Conservation (phyloP, 208 protist species). For the Leishmania aethiopica region DNA sequence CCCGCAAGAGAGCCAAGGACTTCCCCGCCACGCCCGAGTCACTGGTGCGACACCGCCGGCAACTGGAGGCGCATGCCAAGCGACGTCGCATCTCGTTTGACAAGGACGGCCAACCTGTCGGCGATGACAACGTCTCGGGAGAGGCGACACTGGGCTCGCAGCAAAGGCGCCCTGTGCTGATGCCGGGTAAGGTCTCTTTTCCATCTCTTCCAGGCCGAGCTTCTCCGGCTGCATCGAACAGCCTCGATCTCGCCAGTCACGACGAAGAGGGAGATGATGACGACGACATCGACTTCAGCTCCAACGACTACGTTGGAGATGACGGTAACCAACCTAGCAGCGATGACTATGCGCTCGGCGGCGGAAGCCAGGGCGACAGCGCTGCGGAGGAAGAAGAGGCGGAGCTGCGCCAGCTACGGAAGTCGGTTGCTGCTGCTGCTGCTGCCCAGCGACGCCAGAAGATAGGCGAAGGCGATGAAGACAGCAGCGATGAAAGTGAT, state of each 20-base stretch:
- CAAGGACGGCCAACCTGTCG: conserved; percentile 25
- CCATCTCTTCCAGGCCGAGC: neutral
- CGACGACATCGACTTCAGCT: conserved; percentile 24
- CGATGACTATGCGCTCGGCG: conserved; percentile 35
- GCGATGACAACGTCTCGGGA: neutral
- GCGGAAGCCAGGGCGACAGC: conserved; percentile 31
- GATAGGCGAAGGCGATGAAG: neutral
- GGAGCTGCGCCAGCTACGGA: conserved; percentile 32
- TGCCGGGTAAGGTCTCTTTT: neutral
- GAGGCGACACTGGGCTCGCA: neutral
- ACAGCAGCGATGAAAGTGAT: conserved; percentile 3
- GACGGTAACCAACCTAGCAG: conserved; percentile 66
- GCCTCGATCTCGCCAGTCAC: neutral
- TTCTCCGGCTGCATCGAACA: neutral
- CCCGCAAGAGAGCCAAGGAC: conserved; percentile 20
- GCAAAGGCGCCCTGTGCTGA: neutral
- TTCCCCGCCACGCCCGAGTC: conserved; percentile 40
- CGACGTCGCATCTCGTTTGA: conserved; percentile 19
- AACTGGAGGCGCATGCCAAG: conserved; percentile 25
- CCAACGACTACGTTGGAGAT: conserved; percentile 47
- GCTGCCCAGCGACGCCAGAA: neutral
- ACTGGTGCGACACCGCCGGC: conserved; percentile 17
- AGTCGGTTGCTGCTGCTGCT: conserved; percentile 21
- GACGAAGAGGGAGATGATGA: conserved; percentile 18
- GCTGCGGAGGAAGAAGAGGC: conserved; percentile 24